Evolutionary conservation across 495 filamentous ascomycete genomes (phyloP).

Genomic region (Xylaria intraflava): DNA sequence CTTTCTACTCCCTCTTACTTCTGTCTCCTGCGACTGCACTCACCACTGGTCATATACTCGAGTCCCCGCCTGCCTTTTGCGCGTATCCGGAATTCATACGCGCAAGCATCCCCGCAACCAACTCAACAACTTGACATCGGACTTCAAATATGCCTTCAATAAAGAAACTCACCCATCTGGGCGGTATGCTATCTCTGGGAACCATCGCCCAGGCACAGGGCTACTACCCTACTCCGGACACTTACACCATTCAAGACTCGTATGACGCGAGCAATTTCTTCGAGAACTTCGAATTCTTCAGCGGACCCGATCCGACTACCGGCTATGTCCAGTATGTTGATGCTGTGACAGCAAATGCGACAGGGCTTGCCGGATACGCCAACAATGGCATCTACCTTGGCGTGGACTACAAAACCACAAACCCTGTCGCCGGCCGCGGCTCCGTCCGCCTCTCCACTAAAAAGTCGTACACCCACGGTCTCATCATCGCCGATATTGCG

Average conservation of each 20-base stretch:
- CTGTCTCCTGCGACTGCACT: neutral
- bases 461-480: slow-evolving; percentile 57
- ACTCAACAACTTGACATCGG: neutral
- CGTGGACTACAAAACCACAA: slow-evolving; percentile 43
- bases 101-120: neutral
- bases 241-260: slow-evolving; percentile 38
- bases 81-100: neutral
- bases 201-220: slow-evolving; percentile 17
- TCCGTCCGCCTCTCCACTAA: slow-evolving; percentile 65
- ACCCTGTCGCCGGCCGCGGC: slow-evolving; percentile 49
- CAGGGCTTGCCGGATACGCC: slow-evolving; percentile 51
- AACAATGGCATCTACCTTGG: slow-evolving; percentile 47
- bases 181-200: slow-evolving; percentile 19
- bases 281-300: slow-evolving; percentile 49
- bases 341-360: slow-evolving; percentile 45
- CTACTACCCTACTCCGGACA: slow-evolving; percentile 30
- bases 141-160: slow-evolving; percentile 15
- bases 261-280: slow-evolving; percentile 53
- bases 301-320: slow-evolving; percentile 54
- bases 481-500: slow-evolving; percentile 66
- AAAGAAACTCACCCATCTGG: slow-evolving; percentile 12
- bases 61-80: neutral
- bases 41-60: neutral
- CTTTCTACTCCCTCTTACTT: neutral
- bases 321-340: slow-evolving; percentile 65